Base-by-base conservation (phyloP, 345 rosid species). In the Erodium maritimum region DNA sequence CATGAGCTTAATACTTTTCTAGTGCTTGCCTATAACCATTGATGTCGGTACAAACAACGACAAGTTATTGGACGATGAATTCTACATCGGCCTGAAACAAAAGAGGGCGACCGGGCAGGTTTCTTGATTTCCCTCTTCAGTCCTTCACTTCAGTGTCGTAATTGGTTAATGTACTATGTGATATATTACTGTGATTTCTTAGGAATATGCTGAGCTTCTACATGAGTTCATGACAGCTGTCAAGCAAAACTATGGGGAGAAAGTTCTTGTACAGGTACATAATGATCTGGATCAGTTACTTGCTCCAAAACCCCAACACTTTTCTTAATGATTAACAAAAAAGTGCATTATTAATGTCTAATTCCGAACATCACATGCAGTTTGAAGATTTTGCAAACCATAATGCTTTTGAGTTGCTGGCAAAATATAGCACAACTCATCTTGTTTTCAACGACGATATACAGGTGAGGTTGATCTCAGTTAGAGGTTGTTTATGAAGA, bases 361-460 rank as follows among this genome's bases (percentile, higher is more conserved):
- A 9, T n/a, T 20, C 21, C 16, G 48, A 2, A 19, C 9, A 23
- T n/a, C 20, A 16, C 23, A 23, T n/a, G 57, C 83, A 89, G 99
- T 93, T 93, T 75, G 99, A 93, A 77, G 99, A 93, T 75, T 93
- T 93, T 65, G n/a, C n/a, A n/a, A n/a, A n/a, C n/a, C n/a, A n/a
- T n/a, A n/a, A n/a, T n/a, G n/a, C n/a, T n/a, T n/a, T n/a, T n/a
- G n/a, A n/a, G n/a, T n/a, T n/a, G n/a, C n/a, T n/a, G n/a, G n/a
- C n/a, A n/a, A n/a, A n/a, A n/a, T n/a, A n/a, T n/a, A n/a, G n/a
- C n/a, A n/a, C n/a, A n/a, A n/a, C n/a, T n/a, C n/a, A n/a, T n/a
- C n/a, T n/a, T n/a, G n/a, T n/a, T n/a, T n/a, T n/a, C n/a, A n/a
- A n/a, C n/a, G n/a, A n/a, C n/a, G n/a, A n/a, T n/a, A n/a, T n/a